Percentiles rank a stretch among this genome's conserved stretches.
Conservation (phyloP, 2,329 filamentous ascomycete species). For the Arthrobotrys musiformis region DNA sequence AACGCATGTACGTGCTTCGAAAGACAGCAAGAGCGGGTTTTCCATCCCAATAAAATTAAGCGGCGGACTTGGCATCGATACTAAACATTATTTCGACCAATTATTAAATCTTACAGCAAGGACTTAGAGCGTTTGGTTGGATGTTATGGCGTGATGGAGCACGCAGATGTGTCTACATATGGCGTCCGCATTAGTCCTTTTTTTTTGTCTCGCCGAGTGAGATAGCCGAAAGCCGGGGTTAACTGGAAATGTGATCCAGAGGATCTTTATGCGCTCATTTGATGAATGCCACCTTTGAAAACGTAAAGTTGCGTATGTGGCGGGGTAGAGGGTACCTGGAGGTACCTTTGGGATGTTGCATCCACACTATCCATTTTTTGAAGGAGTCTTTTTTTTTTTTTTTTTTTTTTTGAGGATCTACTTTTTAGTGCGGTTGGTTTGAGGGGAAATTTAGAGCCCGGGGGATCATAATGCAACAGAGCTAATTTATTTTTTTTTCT, state of each 20-base stretch:
- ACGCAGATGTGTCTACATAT: constrained; percentile 22
- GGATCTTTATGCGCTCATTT: constrained; percentile 12
- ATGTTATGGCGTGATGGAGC: constrained; percentile 35
- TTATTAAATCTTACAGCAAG: constrained; percentile 50
- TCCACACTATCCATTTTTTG: constrained; percentile 30
- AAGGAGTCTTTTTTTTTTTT: constrained; percentile 31
- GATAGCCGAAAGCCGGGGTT: constrained; percentile 16
- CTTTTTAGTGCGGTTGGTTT: constrained; percentile 24
- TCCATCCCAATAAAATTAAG: constrained; percentile 49
- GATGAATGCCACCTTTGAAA: constrained; percentile 8
- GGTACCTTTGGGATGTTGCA: constrained; percentile 41
- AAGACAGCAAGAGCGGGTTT: constrained; percentile 45
- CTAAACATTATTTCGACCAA: constrained; percentile 53
- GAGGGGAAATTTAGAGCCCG: neutral
- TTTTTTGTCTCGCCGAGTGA: constrained; percentile 17
- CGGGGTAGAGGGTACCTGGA: constrained; percentile 21
- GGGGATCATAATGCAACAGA: constrained; percentile 22
- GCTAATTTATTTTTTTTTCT: neutral
- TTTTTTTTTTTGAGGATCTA: neutral
- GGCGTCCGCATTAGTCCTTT: neutral
- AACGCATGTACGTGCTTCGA: constrained; percentile 38
- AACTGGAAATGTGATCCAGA: constrained; percentile 20
- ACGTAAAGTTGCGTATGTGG: constrained; percentile 39
- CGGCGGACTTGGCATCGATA: constrained; percentile 54
- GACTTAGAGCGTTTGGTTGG: constrained; percentile 24